Evolutionary conservation across 148 eudicot genomes (phyloP).

Genomic region (Chenopodium formosanum): DNA sequence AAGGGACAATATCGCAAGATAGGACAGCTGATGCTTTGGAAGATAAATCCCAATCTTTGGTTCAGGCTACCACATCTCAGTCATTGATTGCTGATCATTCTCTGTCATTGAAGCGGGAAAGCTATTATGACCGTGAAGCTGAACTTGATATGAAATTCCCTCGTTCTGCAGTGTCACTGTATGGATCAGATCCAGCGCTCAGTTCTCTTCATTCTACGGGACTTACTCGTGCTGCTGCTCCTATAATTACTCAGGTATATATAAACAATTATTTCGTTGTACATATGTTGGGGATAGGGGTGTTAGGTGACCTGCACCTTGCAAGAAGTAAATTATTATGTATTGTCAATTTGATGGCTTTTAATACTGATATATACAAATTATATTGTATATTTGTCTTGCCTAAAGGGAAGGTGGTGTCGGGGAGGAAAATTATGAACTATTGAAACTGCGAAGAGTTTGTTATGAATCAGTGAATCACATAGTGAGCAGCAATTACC

Average conservation of each 20-base stretch:
- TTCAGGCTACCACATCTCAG: conserved; percentile 24
- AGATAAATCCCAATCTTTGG: conserved; percentile 28
- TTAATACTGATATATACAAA: too few relatives aligned
- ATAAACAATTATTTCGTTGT: background rate
- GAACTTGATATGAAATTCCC: conserved; percentile 33
- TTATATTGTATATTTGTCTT: background rate
- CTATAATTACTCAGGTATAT: conserved; percentile 82
- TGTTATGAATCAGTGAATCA: background rate
- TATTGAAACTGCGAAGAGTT: background rate
- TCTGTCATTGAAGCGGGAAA: conserved; percentile 29
- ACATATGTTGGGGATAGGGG: background rate
- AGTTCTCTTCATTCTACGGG: conserved; percentile 55
- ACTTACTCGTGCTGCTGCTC: conserved; percentile 49
- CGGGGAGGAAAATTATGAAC: background rate
- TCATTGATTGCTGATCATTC: conserved; percentile 25
- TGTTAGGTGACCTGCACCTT: background rate
- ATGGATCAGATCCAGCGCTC: conserved; percentile 56
- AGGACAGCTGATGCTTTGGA: conserved; percentile 27
- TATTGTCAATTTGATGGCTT: background rate
- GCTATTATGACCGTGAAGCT: conserved; percentile 30
- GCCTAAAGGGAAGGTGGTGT: background rate
- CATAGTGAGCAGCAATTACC: background rate
- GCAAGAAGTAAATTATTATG: background rate
- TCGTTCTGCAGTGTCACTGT: conserved; percentile 48
- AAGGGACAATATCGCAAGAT: conserved; percentile 35